phyloP scores from a whole-genome alignment of 192 early-diverging fungal species.

The Paraglomus occultum region DNA sequence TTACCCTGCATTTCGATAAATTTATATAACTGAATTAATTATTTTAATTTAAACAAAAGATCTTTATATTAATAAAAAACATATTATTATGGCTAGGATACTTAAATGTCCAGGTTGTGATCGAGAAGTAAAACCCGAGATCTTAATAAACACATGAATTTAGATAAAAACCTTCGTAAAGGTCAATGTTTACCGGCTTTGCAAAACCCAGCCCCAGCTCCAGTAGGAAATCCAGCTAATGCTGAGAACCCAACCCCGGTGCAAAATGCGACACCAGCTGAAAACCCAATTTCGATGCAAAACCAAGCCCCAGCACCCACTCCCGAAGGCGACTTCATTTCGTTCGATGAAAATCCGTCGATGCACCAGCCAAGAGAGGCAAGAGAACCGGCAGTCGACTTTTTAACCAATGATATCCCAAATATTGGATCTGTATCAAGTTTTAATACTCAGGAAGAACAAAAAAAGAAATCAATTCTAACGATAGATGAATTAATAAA shows the following conservation, averaged over 20 bases:
- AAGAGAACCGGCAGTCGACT: background rate
- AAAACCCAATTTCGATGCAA: background rate
- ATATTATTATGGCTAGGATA: slow-evolving; percentile 4
- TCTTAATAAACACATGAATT: slow-evolving; percentile 21
- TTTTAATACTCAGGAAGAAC: slow-evolving; percentile 8
- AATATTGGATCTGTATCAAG: background rate
- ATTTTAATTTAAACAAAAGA: background rate
- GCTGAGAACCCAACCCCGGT: background rate
- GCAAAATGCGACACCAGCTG: background rate
- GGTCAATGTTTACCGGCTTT: background rate
- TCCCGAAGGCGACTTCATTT: slow-evolving; percentile 14
- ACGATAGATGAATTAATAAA: slow-evolving; percentile 25
- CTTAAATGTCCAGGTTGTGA: slow-evolving; percentile 20
- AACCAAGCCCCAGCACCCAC: background rate
- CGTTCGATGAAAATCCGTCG: slow-evolving; percentile 13
- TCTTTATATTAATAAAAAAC: slow-evolving; percentile 18
- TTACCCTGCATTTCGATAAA: background rate
- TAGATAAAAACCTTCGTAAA: slow-evolving; percentile 1
- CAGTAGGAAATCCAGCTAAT: background rate
- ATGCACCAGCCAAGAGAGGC: background rate
- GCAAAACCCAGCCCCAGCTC: background rate
- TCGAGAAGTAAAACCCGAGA: slow-evolving; percentile 4
- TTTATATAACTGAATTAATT: slow-evolving; percentile 6
- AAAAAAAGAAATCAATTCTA: slow-evolving; percentile 18
- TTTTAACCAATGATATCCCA: slow-evolving; percentile 9